Evolutionary conservation across 495 filamentous ascomycete genomes (phyloP).

Genomic region (Articulospora tetracladia): DNA sequence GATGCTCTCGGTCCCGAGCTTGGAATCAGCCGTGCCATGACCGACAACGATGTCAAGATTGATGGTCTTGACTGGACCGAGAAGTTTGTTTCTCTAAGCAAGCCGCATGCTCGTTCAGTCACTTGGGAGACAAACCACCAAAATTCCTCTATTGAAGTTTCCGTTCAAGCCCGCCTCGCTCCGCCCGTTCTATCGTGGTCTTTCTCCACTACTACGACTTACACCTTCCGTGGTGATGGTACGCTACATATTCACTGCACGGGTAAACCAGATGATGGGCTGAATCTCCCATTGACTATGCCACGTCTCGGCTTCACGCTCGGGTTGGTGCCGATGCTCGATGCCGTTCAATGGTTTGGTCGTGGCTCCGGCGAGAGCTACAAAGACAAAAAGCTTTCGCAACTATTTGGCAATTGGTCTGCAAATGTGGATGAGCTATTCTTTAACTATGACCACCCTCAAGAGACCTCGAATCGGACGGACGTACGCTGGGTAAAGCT

Average conservation of each 20-base stretch:
- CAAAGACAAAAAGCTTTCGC: slow-evolving; percentile 57
- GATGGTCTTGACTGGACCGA: slow-evolving; percentile 36
- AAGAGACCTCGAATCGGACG: slow-evolving; percentile 59
- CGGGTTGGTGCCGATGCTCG: slow-evolving; percentile 34
- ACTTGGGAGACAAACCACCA: slow-evolving; percentile 30
- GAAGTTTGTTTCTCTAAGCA: slow-evolving; percentile 36
- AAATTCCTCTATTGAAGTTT: slow-evolving; percentile 13
- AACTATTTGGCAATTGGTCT: slow-evolving; percentile 49
- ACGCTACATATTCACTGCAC: slow-evolving; percentile 20
- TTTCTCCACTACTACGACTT: slow-evolving; percentile 48
- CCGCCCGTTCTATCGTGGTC: slow-evolving; percentile 55
- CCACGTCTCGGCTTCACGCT: slow-evolving; percentile 55
- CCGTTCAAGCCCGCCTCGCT: background rate
- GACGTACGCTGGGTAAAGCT: slow-evolving; percentile 51
- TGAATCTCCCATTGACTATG: slow-evolving; percentile 45
- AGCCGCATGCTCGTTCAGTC: slow-evolving; percentile 32
- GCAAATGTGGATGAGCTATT: slow-evolving; percentile 39
- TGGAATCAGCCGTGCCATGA: slow-evolving; percentile 50
- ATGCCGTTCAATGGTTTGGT: slow-evolving; percentile 55
- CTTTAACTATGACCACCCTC: slow-evolving; percentile 60
- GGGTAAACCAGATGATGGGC: slow-evolving; percentile 7
- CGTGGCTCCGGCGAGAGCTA: slow-evolving; percentile 63
- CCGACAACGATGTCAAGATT: slow-evolving; percentile 59
- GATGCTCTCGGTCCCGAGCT: slow-evolving; percentile 32
- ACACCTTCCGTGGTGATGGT: slow-evolving; percentile 42